Evolutionary conservation across 768 basidiomycete species (phyloP), one percentile per base, ranked within the genome.

Genomic region (Clitopilus passeckerianus): DNA sequence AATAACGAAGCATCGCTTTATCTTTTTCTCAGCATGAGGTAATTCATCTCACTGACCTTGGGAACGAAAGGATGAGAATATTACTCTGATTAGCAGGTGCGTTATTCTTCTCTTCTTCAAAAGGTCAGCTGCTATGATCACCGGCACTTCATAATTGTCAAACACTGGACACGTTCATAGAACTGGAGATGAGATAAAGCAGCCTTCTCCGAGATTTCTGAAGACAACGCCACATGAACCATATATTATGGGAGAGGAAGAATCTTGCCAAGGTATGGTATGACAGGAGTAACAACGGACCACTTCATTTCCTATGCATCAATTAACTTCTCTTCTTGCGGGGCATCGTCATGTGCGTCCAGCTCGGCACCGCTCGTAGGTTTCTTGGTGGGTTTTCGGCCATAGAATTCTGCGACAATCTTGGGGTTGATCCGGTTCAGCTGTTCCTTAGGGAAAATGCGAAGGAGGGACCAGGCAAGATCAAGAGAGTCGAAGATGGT

Each of bases 371-470:
- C 81, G 71, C 78, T 74, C 58, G 82, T 78, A 60, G 77, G 69
- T 77, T 83, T 88, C 80, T 83, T 88, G 55, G 78, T 81, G 37
- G 84, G 72, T 77, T 95, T 95, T 68, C 94, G 89, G 50, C 83
- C 89, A 68, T 97, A 97, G 73, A 90, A 97, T 75, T 97, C 95
- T 61, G 84, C 84, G 68, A 97, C 89, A 70, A 97, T 95, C 86
- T 93, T 93, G 68, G 95, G 95, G 71, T 87, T 94, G 80, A 98
- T 95, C 68, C 95, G 92, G 80, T 98, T 98, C 65, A 98, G 83
- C 74, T 94, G 92, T 76, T 98, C 96, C 75, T 95, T 95, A 61
- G 97, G 97, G 91, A 98, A 99, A 71, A 96, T 96, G 65, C 97
- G 90, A 65, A 99, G 82, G 56, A 99, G 76, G 22, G 90, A 89